Conservation (phyloP, 768 basidiomycete species). For the Epithele typhae region DNA sequence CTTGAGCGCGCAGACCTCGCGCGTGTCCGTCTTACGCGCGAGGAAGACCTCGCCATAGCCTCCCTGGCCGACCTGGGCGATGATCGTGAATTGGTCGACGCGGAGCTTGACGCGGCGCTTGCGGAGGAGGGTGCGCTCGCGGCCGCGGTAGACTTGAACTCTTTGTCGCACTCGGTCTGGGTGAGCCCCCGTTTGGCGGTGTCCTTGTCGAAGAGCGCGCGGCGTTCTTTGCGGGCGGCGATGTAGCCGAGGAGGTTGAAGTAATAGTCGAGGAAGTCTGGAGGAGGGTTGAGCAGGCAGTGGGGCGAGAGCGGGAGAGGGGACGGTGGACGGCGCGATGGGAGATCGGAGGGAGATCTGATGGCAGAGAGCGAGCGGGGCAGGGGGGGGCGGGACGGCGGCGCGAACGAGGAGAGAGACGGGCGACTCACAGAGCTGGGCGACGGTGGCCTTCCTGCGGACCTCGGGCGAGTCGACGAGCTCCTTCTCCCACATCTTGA, state of each 20-base stretch:
- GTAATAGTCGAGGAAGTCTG: conserved; percentile 98
- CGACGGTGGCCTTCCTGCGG: conserved; percentile 92
- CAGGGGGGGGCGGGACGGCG: not conserved
- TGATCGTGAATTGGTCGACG: conserved; percentile 96
- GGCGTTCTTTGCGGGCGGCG: conserved; percentile 78
- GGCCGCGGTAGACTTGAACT: conserved; percentile 93
- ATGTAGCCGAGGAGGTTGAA: conserved; percentile 93
- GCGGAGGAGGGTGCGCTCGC: conserved; percentile 90
- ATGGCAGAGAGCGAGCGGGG: not conserved
- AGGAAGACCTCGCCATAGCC: conserved; percentile 98
- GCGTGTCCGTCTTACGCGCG: conserved; percentile 91
- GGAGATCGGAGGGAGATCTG: not conserved
- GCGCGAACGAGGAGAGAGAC: not conserved
- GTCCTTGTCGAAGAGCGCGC: conserved; percentile 78
- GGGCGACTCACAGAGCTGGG: conserved; percentile 79
- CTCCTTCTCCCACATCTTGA: conserved; percentile 82
- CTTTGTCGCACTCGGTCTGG: conserved; percentile 56
- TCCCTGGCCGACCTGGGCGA: conserved; percentile 97
- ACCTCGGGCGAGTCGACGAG: conserved; percentile 83
- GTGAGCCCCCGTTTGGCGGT: conserved; percentile 63
- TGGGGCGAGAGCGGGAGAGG: too few relatives aligned
- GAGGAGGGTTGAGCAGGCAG: not conserved
- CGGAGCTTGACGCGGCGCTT: conserved; percentile 89
- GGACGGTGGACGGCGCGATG: too few relatives aligned
- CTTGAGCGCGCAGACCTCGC: conserved; percentile 95